Base-by-base conservation (phyloP, 306 rosid genomes). In the Quercus suber region DNA sequence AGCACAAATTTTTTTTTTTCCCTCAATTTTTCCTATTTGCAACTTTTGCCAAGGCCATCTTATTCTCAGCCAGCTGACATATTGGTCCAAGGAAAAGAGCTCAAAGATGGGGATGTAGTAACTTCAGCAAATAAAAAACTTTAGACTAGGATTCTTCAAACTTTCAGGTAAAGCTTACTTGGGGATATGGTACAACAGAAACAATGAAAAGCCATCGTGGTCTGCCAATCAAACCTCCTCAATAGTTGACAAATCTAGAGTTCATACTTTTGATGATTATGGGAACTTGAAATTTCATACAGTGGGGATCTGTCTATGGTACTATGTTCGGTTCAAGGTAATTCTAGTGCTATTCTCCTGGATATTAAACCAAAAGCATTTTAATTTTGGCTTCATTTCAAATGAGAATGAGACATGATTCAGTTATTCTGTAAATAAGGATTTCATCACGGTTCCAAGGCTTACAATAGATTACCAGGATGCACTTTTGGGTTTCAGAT, bases 401-500 rank as follows among this genome's bases (percentile, higher is more conserved):
- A 77, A 82, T 19, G 82, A 65, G 79, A 77, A 82, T 13, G 85
- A 37, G 61, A 73, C 79, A 4, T 82, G 73, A 51, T 73, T 82
- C n/a, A 73, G 10, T 28, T 82, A 77, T 63, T 56, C 73, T 13
- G 68, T 67, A 3, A 21, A 37, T 20, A 67, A 77, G 56, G 80
- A 37, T 6, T 8, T 23, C 53, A 76, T 73, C 20, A 43, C 69
- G 58, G 55, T 59, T 25, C 72, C 84, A 1, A 71, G 55, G 35
- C 70, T 81, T 21, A 69, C 55, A 3, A 7, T 81, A 56, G 75
- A 35, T 28, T 64, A 55, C 9, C 28, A 11, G 5, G 84, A 80
- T 25, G 30, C 3, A 27, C 30, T 25, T 25, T 37, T 57, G 21
- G 41, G 51, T 77, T 33, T 17, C 3, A 51, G 80, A 53, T 31